A percentile compares a stretch with the other conserved stretches of the same genome.
These are phyloP conservation scores for Halophytophthora batemanensis DNA, from an alignment of 352 stramenopile species.

Conservation along the genomic window DNA sequence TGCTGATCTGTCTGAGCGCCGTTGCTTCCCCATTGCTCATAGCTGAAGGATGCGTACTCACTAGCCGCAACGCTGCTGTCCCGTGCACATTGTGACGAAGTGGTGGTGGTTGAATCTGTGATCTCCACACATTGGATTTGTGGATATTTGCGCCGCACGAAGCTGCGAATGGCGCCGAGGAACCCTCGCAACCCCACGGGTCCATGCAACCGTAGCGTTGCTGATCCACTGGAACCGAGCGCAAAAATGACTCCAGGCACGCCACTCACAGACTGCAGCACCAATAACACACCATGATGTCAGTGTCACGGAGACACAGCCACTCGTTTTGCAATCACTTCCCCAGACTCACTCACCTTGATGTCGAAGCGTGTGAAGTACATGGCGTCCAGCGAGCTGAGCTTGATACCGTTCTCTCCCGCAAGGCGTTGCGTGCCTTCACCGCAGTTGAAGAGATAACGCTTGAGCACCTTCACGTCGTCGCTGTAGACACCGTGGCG, in stretches of 20 bases:
- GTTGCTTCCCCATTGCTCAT: conserved; percentile 18
- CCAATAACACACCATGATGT: neutral
- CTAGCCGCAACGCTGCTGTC: neutral
- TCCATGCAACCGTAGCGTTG: conserved; percentile 45
- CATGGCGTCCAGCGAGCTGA: conserved; percentile 61
- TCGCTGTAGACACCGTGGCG: conserved; percentile 62
- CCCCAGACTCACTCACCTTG: conserved; percentile 23
- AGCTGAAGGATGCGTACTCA: conserved; percentile 7
- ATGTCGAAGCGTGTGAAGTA: conserved; percentile 69
- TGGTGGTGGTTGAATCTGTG: neutral
- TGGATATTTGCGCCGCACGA: conserved; percentile 65
- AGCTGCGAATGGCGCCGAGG: conserved; percentile 54
- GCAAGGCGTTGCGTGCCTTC: conserved; percentile 67
- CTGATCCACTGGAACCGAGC: conserved; percentile 46
- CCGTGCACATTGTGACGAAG: neutral
- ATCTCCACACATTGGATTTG: conserved; percentile 54
- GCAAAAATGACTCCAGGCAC: conserved; percentile 67
- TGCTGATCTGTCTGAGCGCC: conserved; percentile 29
- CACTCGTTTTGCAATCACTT: neutral
- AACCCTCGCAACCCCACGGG: conserved; percentile 36
- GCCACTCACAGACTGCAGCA: conserved; percentile 53
- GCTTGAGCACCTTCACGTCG: conserved; percentile 54
- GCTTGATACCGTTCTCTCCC: conserved; percentile 67
- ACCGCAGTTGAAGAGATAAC: conserved; percentile 73
- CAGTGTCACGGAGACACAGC: neutral